Evolutionary conservation across 1,284 basidiomycete genomes (phyloP).

Genomic region (Sporisorium iseilematis-ciliati): DNA sequence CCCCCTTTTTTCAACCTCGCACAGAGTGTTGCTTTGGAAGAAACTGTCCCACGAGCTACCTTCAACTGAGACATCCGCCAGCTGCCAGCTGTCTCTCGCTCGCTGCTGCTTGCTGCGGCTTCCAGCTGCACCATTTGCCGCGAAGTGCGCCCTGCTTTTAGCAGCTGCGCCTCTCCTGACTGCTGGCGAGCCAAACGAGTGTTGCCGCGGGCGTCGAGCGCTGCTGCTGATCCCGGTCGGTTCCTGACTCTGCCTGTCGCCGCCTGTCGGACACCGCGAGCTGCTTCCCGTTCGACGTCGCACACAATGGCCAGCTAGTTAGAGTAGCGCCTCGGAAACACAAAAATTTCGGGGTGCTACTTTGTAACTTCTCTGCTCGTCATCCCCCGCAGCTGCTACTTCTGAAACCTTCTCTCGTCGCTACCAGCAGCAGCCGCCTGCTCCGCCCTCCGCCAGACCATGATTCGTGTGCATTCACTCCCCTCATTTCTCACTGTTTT

Average conservation of each 20-base stretch:
- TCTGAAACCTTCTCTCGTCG: constrained; percentile 13
- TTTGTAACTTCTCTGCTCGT: constrained; percentile 41
- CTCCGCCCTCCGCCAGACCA: not conserved
- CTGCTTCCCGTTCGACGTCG: not conserved
- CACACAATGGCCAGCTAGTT: no score
- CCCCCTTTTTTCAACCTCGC: not conserved
- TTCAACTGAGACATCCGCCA: constrained; percentile 2
- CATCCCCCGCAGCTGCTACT: constrained; percentile 29
- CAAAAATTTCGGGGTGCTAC: constrained; percentile 40
- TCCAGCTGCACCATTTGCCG: constrained; percentile 1
- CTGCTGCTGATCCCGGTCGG: constrained; percentile 13
- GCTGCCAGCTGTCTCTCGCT: not conserved
- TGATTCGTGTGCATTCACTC: constrained; percentile 1
- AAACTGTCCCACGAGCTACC: constrained; percentile 6
- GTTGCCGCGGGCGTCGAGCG: constrained; percentile 3
- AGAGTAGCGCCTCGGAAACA: no score
- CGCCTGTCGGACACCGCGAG: constrained; percentile 10
- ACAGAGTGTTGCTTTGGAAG: constrained; percentile 11
- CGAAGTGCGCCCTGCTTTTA: not conserved
- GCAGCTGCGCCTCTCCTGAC: not conserved
- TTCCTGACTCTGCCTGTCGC: constrained; percentile 2
- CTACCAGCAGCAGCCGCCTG: constrained; percentile 1
- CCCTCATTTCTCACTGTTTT: constrained; percentile 23
- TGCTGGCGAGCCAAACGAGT: not conserved
- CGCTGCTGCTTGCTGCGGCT: constrained; percentile 1